phyloP scores from a whole-genome alignment of 2,329 filamentous ascomycete genomes.

The Verticillium klebahnii region DNA sequence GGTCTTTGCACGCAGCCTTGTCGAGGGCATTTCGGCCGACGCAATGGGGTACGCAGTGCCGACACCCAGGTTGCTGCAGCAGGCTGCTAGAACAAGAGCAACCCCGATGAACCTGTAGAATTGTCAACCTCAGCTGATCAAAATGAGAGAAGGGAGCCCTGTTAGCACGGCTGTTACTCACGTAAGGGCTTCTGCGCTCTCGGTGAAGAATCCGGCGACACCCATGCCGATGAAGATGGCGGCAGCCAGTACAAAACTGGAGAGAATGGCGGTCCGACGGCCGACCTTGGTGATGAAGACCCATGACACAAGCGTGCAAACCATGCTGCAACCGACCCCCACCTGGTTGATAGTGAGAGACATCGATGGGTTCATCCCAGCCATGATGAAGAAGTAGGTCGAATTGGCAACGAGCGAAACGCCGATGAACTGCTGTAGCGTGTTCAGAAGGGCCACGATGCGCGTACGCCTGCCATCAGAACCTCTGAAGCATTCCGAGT shows the following conservation, averaged over 20 bases:
- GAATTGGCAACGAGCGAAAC: background rate
- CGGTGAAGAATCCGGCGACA: background rate
- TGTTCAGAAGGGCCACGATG: background rate
- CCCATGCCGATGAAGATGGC: background rate
- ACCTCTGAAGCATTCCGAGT: slow-evolving; percentile 3
- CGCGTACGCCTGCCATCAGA: background rate
- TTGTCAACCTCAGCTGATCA: no score
- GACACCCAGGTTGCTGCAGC: slow-evolving; percentile 11
- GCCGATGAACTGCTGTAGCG: background rate
- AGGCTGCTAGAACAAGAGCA: background rate
- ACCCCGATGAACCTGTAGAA: background rate
- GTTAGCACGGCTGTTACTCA: background rate
- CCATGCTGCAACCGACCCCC: background rate
- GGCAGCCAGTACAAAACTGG: background rate
- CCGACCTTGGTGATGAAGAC: background rate
- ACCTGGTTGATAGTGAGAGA: background rate
- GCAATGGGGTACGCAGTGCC: slow-evolving; percentile 39
- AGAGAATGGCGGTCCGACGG: background rate
- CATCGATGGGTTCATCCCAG: background rate
- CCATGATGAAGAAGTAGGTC: slow-evolving; percentile 1
- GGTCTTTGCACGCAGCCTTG: slow-evolving; percentile 40
- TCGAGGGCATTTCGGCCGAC: slow-evolving; percentile 37
- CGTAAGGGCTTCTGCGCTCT: background rate
- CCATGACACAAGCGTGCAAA: background rate
- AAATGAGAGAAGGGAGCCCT: no score